Base-by-base conservation (phyloP, 2,329 filamentous ascomycete species). In the Bipolaris cookei region DNA sequence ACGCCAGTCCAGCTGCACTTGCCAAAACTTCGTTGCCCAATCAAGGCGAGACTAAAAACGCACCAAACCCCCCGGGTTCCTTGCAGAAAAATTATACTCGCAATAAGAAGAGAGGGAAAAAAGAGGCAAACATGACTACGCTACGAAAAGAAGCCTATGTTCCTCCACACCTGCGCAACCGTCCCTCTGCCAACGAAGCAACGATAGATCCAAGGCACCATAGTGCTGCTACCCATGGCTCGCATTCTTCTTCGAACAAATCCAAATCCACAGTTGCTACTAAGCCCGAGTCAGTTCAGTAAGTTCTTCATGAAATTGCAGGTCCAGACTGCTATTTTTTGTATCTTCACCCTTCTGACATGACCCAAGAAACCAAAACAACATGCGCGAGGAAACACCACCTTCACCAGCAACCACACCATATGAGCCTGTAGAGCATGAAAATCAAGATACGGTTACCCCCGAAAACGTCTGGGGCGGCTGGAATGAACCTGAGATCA, bases 161-260 rank as follows among this genome's bases (percentile, higher is more conserved):
- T 16, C 68, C 70, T 13, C 69, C 69, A 8, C 70, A 73, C 44
- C 5, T 69, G 37, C 70, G 69, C 46, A 67, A 64, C 48, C 51
- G 34, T 32, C 30, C 20, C 42, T 25, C 49, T 28, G 43, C 37
- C 45, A 42, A 44, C 16, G 34, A 16, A 11, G 21, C 42, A 6
- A 61, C 54, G 37, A n/a, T n/a, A 39, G 45, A 63, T 35, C 38
- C 55, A 16, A 54, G 44, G 14, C 34, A 51, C 21, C 54, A 34
- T 8, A 35, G 46, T 11, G 32, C 41, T 14, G 45, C 48, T 14
- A 34, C 37, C 21, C 45, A 55, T 16, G 37, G 3, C 20, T 59
- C 57, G 5, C 52, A 44, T 18, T 41, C 43, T 35, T 32, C 35
- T 1, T 66, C 65, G 3, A 18, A 21, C 6, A 52, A 58, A 28